Conservation (phyloP, 75 land plant genomes). For the Sequoia sempervirens region DNA sequence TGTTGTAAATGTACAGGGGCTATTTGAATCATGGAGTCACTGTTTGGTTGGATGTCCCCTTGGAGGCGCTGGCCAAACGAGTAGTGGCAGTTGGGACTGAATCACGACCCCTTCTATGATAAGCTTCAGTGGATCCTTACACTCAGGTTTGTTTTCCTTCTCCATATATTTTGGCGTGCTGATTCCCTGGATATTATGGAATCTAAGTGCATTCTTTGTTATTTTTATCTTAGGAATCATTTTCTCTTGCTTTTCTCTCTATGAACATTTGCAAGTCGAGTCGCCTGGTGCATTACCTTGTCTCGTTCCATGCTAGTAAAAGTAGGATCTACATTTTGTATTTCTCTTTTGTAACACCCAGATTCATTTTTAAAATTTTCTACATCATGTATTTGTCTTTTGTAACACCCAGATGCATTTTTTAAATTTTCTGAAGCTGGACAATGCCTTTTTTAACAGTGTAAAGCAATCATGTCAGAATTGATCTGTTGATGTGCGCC, state of each 20-base stretch:
- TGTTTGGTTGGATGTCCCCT: conserved; percentile 89
- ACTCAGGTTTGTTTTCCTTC: conserved; percentile 36
- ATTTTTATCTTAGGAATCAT: neutral
- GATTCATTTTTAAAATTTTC: no score
- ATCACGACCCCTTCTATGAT: conserved; percentile 74
- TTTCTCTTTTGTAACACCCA: no score
- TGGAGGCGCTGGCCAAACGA: conserved; percentile 80
- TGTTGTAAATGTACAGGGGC: conserved; percentile 27
- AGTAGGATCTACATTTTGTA: no score
- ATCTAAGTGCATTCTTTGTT: neutral
- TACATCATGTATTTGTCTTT: no score
- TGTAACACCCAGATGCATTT: no score
- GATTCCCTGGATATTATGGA: neutral
- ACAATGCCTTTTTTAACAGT: no score
- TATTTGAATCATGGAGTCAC: conserved; percentile 78
- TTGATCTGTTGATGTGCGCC: no score
- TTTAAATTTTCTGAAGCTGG: no score
- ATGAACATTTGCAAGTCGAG: no score
- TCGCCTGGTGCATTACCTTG: no score
- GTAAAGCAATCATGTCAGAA: no score
- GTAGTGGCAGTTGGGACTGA: conserved; percentile 69
- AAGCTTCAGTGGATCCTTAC: conserved; percentile 53
- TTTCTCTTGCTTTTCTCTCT: neutral
- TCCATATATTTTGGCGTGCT: neutral
- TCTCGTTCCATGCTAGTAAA: no score